Percentiles rank a stretch among this genome's conserved stretches.
These are phyloP conservation scores for Ceratobasidium sp. DNA, from an alignment of 1,284 basidiomycete species.

Conservation along the genomic window DNA sequence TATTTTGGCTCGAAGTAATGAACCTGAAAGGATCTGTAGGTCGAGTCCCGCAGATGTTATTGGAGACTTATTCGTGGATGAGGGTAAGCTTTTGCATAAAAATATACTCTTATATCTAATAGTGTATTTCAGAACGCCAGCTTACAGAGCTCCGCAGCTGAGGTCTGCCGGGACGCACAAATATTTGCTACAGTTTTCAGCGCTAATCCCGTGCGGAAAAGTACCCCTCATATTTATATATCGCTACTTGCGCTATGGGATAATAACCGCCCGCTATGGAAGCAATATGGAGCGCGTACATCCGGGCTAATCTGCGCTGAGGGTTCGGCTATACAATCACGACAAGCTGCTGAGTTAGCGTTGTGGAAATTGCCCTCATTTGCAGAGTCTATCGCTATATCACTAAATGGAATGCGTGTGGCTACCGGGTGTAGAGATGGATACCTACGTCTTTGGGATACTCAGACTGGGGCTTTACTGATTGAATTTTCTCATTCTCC, in stretches of 20 bases:
- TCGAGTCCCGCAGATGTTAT: not conserved
- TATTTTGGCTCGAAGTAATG: not conserved
- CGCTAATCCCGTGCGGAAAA: not conserved
- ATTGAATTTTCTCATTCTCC: no score
- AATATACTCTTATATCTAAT: not conserved
- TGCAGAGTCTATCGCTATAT: not conserved
- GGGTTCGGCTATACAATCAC: not conserved
- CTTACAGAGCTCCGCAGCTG: no score
- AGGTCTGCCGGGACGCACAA: not conserved
- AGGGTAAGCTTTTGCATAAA: not conserved
- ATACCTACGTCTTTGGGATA: no score
- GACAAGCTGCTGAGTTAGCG: not conserved
- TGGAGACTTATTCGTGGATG: not conserved
- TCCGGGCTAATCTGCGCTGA: not conserved
- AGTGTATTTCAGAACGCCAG: no score
- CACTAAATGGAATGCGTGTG: conserved; percentile 5
- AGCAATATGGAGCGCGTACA: not conserved
- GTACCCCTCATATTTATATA: conserved; percentile 9
- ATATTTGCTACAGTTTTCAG: not conserved
- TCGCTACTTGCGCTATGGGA: not conserved
- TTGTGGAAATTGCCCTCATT: not conserved
- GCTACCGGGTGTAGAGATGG: conserved; percentile 14
- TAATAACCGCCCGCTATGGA: not conserved
- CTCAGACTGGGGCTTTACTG: no score
- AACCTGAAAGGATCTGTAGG: not conserved